Base-by-base conservation (phyloP, 2,329 filamentous ascomycete genomes). In the Magnaporthales sp. region DNA sequence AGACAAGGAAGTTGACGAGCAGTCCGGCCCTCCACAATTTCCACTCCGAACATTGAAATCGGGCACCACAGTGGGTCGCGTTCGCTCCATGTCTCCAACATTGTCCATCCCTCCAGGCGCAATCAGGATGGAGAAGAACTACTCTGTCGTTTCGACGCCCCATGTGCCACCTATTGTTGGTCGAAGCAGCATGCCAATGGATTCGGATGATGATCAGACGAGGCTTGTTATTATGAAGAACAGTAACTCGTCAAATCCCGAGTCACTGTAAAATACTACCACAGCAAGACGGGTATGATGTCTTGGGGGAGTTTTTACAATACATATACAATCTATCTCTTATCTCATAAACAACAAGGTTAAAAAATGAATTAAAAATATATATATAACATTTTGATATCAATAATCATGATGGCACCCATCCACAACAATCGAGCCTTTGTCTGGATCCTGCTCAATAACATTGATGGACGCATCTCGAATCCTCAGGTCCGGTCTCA, bases 91-190 rank as follows among this genome's bases (percentile, higher is more conserved):
- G 62, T 63, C 62, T 9, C 62, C 62, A 1, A 38, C 22, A 1
- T 26, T 9, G 30, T 63, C 62, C 2, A 63, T 63, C 62, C 62
- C 62, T 9, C n/a, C 62, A 7, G 62, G 62, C n/a, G 31, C 62
- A 30, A 63, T 63, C 30, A 29, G 62, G 11, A 63, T 63, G 62
- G 30, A 63, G 19, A 63, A 29, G 11, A 30, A 63, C 10, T 63
- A 46, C 62, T 22, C 62, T n/a, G 62, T 63, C 62, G 32, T 38
- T n/a, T 63, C 62, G 19, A 26, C 62, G 62, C 62, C 62, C 9
- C 62, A 63, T 30, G 60, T 31, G 9, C 60, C 29, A 29, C n/a
- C 30, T 26, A 10, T 30, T 38, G 32, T 7, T n/a, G n/a, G 27
- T 24, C 31, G 62, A 31, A 38, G 31, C n/a, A 26, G n/a, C 8